Base-by-base conservation (phyloP, 1,284 basidiomycete genomes). In the Waitea zeae region DNA sequence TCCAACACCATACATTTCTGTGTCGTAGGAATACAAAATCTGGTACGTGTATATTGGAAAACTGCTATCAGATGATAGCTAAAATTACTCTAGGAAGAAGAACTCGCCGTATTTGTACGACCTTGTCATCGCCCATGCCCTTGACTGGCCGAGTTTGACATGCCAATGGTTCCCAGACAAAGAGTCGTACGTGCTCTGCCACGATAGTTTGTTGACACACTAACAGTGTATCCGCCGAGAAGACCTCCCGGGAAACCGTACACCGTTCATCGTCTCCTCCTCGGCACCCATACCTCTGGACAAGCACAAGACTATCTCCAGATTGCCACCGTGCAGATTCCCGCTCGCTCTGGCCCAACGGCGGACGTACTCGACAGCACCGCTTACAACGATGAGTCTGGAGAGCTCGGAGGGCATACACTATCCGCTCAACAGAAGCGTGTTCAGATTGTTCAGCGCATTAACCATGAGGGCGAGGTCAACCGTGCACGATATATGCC, bases 111-210 rank as follows among this genome's bases (percentile, higher is more conserved):
- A 95, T 58, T 71, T 97, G 17, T 98, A 99, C 58, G 93, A 98
- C 57, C 69, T 93, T 14, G 87, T 98, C 44, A 83, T 99, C 47
- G 97, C 93, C 0, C 92, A 97, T 52, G 93, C 95, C 17, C 67
- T 98, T 36, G 90, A 96, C 53, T 99, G 95, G 95, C 95, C 95
- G 12, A 89, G 81, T 47, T 56, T 99, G 47, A 99, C 95, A 2
- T 92, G 87, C 53, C 95, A 98, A 59, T 99, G 95, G 95, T 87
- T 99, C 53, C 95, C 95, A 1, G 93, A 99, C 63, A 81, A 79
- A 56, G 89, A 96, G 57, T 70, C 71, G 88, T 90, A 47, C 48
- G 82, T 62, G 17, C 29, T 42, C 19, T 20, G 31, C 5, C 15
- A 30, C n/a, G n/a, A n/a, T n/a, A n/a, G n/a, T n/a, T n/a, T n/a